A percentile compares a stretch with the other conserved stretches of the same genome.
Evolutionary conservation across 106 monocot genomes (phyloP).

Genomic region (Acanthochlamys bracteata): DNA sequence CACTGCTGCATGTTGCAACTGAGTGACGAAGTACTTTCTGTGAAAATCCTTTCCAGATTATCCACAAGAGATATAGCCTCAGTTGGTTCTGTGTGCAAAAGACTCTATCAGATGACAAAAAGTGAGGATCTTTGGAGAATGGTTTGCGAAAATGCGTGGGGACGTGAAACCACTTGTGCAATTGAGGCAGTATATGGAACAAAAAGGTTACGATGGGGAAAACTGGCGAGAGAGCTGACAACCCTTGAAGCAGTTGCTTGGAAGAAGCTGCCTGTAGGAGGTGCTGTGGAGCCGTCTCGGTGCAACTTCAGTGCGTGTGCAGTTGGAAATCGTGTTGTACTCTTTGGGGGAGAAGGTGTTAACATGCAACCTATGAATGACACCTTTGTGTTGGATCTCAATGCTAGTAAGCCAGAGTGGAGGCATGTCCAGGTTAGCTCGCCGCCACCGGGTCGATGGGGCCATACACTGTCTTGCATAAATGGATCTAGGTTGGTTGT

Average conservation of each 20-base stretch:
- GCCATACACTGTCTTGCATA: slow-evolving; percentile 78
- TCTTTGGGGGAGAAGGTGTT: slow-evolving; percentile 93
- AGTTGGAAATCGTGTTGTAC: slow-evolving; percentile 83
- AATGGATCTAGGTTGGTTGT: slow-evolving; percentile 92
- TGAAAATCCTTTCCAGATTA: slow-evolving; percentile 69
- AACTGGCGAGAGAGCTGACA: slow-evolving; percentile 76
- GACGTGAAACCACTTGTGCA: slow-evolving; percentile 57
- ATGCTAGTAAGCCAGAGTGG: slow-evolving; percentile 78
- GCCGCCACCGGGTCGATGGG: slow-evolving; percentile 91
- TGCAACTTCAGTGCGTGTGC: slow-evolving; percentile 98
- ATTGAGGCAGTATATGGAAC: slow-evolving; percentile 54
- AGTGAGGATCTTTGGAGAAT: slow-evolving; percentile 85
- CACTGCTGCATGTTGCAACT: slow-evolving; percentile 62
- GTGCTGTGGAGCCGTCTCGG: slow-evolving; percentile 87
- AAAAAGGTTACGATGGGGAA: slow-evolving; percentile 69
- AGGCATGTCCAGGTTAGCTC: slow-evolving; percentile 77
- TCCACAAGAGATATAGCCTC: slow-evolving; percentile 83
- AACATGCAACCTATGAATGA: slow-evolving; percentile 99
- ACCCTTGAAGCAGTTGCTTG: slow-evolving; percentile 91
- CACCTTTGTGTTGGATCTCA: slow-evolving; percentile 87
- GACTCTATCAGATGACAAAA: slow-evolving; percentile 48
- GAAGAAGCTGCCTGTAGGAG: slow-evolving; percentile 76
- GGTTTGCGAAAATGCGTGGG: slow-evolving; percentile 97
- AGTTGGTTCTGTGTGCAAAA: slow-evolving; percentile 62
- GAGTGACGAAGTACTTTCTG: slow-evolving; percentile 78